Percentiles rank a stretch among this genome's conserved stretches.
These are phyloP conservation scores for Diplogelasinospora grovesii DNA, from an alignment of 495 filamentous ascomycete species.

Conservation along the genomic window DNA sequence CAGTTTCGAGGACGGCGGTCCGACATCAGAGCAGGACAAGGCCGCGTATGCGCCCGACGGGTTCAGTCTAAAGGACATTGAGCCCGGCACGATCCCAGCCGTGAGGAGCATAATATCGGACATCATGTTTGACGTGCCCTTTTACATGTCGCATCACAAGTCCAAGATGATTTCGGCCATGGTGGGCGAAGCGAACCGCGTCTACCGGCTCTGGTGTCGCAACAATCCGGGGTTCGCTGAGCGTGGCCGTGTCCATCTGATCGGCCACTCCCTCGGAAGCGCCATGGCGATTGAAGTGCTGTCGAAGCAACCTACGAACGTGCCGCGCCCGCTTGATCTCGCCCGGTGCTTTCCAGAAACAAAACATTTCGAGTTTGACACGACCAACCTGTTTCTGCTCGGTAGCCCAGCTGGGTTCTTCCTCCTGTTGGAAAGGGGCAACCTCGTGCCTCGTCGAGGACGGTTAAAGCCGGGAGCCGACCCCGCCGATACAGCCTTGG, in stretches of 20 bases:
- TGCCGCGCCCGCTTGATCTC: slow-evolving; percentile 52
- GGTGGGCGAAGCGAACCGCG: slow-evolving; percentile 84
- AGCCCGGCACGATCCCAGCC: slow-evolving; percentile 79
- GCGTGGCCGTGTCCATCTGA: slow-evolving; percentile 76
- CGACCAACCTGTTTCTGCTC: slow-evolving; percentile 77
- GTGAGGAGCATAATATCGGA: slow-evolving; percentile 88
- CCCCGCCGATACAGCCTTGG: slow-evolving; percentile 46
- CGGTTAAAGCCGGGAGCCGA: slow-evolving; percentile 68
- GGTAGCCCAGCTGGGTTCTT: slow-evolving; percentile 96
- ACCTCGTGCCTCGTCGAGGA: slow-evolving; percentile 70
- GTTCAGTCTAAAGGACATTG: slow-evolving; percentile 82
- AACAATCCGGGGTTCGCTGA: slow-evolving; percentile 85
- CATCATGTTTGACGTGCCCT: slow-evolving; percentile 96
- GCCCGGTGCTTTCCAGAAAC: slow-evolving; percentile 37
- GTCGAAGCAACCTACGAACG: slow-evolving; percentile 69
- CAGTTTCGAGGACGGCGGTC: slow-evolving; percentile 70
- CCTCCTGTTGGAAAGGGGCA: slow-evolving; percentile 76
- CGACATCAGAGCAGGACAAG: slow-evolving; percentile 42
- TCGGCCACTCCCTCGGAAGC: slow-evolving; percentile 89
- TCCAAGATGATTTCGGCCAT: slow-evolving; percentile 88
- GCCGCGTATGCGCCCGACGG: slow-evolving; percentile 46
- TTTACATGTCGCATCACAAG: slow-evolving; percentile 94
- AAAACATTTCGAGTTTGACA: slow-evolving; percentile 85
- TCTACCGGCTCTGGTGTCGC: slow-evolving; percentile 86
- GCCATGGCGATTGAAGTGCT: slow-evolving; percentile 91